These are phyloP conservation scores for Dittrichia graveolens DNA, from an alignment of 129 eudicot species.

Conservation along the genomic window DNA sequence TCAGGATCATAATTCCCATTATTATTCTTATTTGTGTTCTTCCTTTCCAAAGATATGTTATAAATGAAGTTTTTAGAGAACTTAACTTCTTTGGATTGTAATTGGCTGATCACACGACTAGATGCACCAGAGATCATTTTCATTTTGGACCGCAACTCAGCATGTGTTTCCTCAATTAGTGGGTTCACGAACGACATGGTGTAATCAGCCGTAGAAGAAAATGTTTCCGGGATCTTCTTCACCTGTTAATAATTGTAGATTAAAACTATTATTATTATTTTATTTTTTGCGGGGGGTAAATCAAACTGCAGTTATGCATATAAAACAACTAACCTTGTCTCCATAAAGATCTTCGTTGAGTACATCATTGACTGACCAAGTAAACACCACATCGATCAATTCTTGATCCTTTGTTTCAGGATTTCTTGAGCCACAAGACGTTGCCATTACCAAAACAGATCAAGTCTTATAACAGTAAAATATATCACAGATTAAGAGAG, in stretches of 20 bases:
- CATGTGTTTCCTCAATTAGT: constrained; percentile 62
- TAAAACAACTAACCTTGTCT: constrained; percentile 27
- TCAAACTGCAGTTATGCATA: background rate
- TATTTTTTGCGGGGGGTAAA: background rate
- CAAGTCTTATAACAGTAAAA: background rate
- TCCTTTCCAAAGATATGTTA: constrained; percentile 21
- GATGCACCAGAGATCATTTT: constrained; percentile 35
- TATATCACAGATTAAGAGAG: background rate
- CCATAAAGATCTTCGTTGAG: constrained; percentile 24
- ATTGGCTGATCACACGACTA: constrained; percentile 32
- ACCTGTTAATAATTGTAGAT: constrained; percentile 40
- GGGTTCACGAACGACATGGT: constrained; percentile 47
- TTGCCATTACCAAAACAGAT: constrained; percentile 25
- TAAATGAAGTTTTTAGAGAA: constrained; percentile 34
- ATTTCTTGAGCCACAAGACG: constrained; percentile 4
- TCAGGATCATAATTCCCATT: constrained; percentile 47
- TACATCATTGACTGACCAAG: constrained; percentile 34
- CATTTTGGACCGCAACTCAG: constrained; percentile 44
- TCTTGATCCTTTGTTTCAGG: constrained; percentile 19
- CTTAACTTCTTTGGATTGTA: background rate
- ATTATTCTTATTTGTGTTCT: background rate
- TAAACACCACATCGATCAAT: constrained; percentile 33
- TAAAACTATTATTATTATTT: background rate
- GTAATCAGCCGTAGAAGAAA: constrained; percentile 39
- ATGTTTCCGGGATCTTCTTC: constrained; percentile 38